Conservation (phyloP, 2,329 filamentous ascomycete species). For the Trichoderma afroharzianum region DNA sequence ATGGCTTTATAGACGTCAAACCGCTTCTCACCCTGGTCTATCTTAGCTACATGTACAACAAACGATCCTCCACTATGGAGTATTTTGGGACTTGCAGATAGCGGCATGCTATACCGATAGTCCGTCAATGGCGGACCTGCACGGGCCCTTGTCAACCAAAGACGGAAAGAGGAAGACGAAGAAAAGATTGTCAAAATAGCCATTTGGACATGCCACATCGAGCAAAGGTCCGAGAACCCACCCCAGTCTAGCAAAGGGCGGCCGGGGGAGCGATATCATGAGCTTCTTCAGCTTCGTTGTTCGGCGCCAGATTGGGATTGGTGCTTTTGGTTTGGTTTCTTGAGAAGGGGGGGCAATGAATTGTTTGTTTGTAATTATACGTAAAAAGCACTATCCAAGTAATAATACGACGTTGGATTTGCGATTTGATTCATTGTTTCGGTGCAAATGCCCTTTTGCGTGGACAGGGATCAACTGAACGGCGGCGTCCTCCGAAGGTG, state of each 20-base stretch:
- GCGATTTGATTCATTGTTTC: background rate
- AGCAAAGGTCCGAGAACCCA: background rate
- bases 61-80: background rate
- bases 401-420: background rate
- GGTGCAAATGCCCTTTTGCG: background rate
- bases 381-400: background rate
- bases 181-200: background rate
- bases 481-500: slow-evolving; percentile 3
- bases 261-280: background rate
- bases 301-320: background rate
- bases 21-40: background rate
- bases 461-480: background rate
- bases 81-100: background rate
- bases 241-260: background rate
- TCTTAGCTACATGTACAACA: background rate
- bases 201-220: slow-evolving; percentile 1
- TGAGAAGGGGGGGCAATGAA: background rate
- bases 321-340: background rate
- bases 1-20: background rate
- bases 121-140: background rate
- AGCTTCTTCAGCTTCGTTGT: background rate
- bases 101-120: background rate
- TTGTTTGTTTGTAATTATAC: background rate
- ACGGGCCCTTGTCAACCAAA: background rate
- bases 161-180: background rate